These are phyloP conservation scores for Carex parvula DNA, from an alignment of 176 grass and related monocot genomes.

Conservation along the genomic window DNA sequence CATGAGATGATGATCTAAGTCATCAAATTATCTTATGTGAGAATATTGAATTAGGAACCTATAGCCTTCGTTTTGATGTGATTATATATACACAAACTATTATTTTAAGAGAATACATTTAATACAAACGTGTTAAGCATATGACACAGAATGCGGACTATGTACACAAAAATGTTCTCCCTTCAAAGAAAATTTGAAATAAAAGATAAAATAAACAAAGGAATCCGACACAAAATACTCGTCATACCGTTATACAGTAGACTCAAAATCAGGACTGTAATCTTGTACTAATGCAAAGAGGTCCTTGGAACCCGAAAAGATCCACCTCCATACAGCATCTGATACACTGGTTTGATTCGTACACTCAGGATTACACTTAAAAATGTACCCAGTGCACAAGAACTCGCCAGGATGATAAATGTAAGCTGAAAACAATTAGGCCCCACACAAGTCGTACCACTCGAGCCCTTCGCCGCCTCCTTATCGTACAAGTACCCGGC, in stretches of 20 bases:
- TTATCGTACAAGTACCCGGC: constrained; percentile 47
- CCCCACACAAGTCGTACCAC: constrained; percentile 31
- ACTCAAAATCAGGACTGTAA: background rate
- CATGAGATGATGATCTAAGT: too few species aligned
- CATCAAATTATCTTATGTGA: too few species aligned
- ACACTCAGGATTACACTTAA: constrained; percentile 38
- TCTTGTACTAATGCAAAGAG: constrained; percentile 25
- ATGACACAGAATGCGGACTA: background rate
- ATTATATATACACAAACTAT: too few species aligned
- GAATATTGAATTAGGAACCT: too few species aligned
- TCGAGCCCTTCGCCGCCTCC: constrained; percentile 25
- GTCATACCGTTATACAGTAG: background rate
- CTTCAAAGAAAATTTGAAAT: background rate
- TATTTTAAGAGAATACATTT: too few species aligned
- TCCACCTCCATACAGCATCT: constrained; percentile 40
- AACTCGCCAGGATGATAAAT: constrained; percentile 45
- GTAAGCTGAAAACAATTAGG: constrained; percentile 46
- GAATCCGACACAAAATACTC: background rate
- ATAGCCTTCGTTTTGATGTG: too few species aligned
- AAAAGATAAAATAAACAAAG: background rate
- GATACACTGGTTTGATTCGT: constrained; percentile 57
- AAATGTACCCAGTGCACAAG: constrained; percentile 43
- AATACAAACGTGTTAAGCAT: too few species aligned
- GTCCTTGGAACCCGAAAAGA: constrained; percentile 33
- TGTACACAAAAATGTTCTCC: background rate